A percentile compares a stretch with the other conserved stretches of the same genome.
Evolutionary conservation across 2,329 filamentous ascomycete species (phyloP).

Genomic region (Fusarium bulbicola): DNA sequence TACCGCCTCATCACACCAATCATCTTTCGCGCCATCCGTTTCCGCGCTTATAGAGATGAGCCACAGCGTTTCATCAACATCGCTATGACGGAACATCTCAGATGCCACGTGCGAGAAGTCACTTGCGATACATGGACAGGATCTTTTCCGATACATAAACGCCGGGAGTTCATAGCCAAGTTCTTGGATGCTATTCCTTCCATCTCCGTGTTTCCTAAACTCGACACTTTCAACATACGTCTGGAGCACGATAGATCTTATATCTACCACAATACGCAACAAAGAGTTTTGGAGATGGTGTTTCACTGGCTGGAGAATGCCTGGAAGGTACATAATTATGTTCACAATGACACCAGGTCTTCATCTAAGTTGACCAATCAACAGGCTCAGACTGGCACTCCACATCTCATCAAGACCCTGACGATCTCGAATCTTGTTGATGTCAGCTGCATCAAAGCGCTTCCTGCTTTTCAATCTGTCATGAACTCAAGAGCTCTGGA

Average conservation of each 20-base stretch:
- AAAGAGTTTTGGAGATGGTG: background rate
- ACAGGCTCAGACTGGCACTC: background rate
- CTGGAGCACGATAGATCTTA: background rate
- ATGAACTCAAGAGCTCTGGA: background rate
- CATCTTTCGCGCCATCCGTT: background rate
- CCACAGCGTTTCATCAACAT: background rate
- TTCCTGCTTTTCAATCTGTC: background rate
- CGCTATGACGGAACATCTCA: background rate
- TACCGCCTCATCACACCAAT: background rate
- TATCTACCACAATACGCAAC: too few relatives aligned
- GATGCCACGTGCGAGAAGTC: background rate
- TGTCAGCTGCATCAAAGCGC: background rate
- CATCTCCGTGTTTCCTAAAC: background rate
- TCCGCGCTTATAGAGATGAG: conserved; percentile 2
- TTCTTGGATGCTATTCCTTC: conserved; percentile 10
- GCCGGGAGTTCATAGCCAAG: background rate
- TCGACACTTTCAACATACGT: conserved; percentile 5
- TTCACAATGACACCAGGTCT: background rate
- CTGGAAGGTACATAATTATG: background rate
- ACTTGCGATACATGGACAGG: conserved; percentile 11
- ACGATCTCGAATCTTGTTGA: conserved; percentile 4
- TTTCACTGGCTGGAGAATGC: conserved; percentile 13
- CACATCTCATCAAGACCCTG: background rate
- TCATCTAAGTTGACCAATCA: background rate
- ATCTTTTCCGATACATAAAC: background rate